Evolutionary conservation across 2,329 filamentous ascomycete species (phyloP), one percentile per base, ranked within the genome.

Genomic region (Rasamsonia emersonii): DNA sequence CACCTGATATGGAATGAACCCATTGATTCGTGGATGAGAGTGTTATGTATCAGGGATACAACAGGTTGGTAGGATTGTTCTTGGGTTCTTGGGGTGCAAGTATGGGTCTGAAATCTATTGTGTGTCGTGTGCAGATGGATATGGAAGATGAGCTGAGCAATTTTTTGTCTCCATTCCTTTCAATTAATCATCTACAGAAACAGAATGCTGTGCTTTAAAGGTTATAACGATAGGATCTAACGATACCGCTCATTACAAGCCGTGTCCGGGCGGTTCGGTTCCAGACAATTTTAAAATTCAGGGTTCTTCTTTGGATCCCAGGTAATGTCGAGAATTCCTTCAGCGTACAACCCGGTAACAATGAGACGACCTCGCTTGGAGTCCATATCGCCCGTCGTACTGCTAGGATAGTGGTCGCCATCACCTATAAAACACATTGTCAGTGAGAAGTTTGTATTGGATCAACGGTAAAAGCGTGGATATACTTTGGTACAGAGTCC

Each of bases 261-360:
- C 7, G 19, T n/a, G 19, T 21, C 19, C 7, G 19, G 19, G 19
- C 19, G 7, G 7, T 21, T 21, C 19, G n/a, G 7, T n/a, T n/a
- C 19, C 7, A 7, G n/a, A 21, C n/a, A 21, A 21, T 21, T 7
- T 7, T 21, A 21, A 21, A 7, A 21, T 3, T 29, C 27, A 23
- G 29, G 4, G 16, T 21, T 32, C 7, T 40, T 36, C 26, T 25
- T 40, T n/a, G 38, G 38, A 17, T 40, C 30, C 38, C 38, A 43
- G 9, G 39, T 40, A 17, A 43, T 42, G 32, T 38, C 32, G 16
- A 43, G 34, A 17, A 43, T 30, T 9, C 41, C 41, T 13, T 43
- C 33, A 18, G 36, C 41, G 25, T 43, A 42, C 14, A 43, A 25
- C 9, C 36, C 34, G 20, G 27, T 33, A 9, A 41, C 25, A 13